Conservation (phyloP, 768 basidiomycete genomes). For the Suillus ampliporus region DNA sequence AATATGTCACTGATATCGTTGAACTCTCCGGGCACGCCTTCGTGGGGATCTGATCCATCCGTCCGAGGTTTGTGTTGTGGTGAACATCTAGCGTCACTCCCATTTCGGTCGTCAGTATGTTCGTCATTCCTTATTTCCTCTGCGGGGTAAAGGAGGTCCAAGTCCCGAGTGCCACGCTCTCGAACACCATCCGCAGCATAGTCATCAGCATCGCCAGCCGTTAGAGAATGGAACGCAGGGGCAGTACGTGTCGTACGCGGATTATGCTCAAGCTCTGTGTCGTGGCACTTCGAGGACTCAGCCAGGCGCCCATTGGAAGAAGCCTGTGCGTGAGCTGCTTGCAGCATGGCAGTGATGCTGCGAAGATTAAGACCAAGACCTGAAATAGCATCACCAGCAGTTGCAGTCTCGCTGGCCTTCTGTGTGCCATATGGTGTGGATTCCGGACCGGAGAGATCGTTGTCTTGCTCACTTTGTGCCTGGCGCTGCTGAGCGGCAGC, state of each 20-base stretch:
- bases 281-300: conserved; percentile 52
- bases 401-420: conserved; percentile 2
- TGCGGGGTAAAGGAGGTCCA: conserved; percentile 62
- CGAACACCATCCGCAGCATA: conserved; percentile 27
- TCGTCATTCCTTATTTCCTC: conserved; percentile 26
- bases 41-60: conserved; percentile 45
- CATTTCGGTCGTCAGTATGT: conserved; percentile 41
- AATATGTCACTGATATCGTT: conserved; percentile 79
- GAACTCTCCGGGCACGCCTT: conserved; percentile 62
- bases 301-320: conserved; percentile 53
- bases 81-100: conserved; percentile 47
- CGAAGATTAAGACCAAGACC: conserved; percentile 62
- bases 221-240: conserved; percentile 81
- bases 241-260: conserved; percentile 66
- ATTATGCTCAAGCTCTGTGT: conserved; percentile 51
- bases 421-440: conserved; percentile 26
- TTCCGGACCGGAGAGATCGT: conserved; percentile 38
- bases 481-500: conserved; percentile 76
- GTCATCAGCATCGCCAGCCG: conserved; percentile 47
- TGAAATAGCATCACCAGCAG: conserved; percentile 22
- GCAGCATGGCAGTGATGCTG: conserved; percentile 78
- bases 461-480: conserved; percentile 44
- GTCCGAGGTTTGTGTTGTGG: conserved; percentile 28
- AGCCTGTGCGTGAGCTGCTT: conserved; percentile 73
- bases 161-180: conserved; percentile 51